Evolutionary conservation across 176 grass and related monocot genomes (phyloP), one percentile per base, ranked within the genome.

Genomic region (Thinopyrum elongatum): DNA sequence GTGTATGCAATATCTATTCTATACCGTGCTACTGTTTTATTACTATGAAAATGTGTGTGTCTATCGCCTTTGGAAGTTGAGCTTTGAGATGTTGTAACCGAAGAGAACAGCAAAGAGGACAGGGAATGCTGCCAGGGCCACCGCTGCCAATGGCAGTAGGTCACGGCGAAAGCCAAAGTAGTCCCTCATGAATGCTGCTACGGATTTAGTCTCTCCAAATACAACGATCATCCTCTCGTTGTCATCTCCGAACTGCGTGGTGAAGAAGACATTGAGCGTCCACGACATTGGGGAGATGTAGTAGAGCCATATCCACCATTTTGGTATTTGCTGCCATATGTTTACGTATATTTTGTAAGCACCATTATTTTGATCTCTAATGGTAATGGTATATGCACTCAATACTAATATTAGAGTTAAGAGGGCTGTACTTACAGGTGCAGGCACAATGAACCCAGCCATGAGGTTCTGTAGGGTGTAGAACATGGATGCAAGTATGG

Each of bases 271-370:
- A 78, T 91, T 80, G 19, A 97, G 80, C 7, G 90, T 78, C 95
- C 92, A 97, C 1, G 86, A 80, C 42, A 91, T 19, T 6, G 92
- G 95, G 38, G 80, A 87, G 0, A 70, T 14, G 34, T 97, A 97
- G 66, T 97, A 94, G 29, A 94, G 4, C 95, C 92, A 97, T 84
- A 92, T 85, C 95, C 92, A 97, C 95, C 95, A 97, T 84, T 79
- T 87, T 3, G 95, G 95, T 77, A 97, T 94, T 97, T 89, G 81
- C 92, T 97, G 88, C 86, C 90, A 80, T 59, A 70, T 61, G 36
- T 82, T 17, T 57, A 82, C 19, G 30, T 10, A 11, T 26, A 38
- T 3, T 10, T 55, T 4, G 9, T 35, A 38, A 28, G 46, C 7
- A 36, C 29, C 22, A 84, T 44, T 1, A 7, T 80, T 70, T 62